Percentiles rank a stretch among this genome's conserved stretches.
Evolutionary conservation across 192 early-diverging fungal genomes (phyloP).

Genomic region (Mortierella claussenii): DNA sequence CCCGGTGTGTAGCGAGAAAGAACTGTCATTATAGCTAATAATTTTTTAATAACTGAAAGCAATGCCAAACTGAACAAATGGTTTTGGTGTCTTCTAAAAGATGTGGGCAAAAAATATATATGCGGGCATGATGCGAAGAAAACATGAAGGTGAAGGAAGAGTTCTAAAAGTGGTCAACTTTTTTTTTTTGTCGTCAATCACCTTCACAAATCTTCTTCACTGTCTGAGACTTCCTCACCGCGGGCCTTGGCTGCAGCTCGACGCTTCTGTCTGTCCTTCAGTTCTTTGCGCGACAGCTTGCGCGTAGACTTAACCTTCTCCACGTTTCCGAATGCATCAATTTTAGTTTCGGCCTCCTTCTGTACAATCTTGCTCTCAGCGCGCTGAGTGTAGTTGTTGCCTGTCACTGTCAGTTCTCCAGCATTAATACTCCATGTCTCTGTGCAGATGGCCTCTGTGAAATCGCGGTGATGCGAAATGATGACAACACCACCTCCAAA

Average conservation of each 20-base stretch:
- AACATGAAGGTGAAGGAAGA: too few relatives aligned
- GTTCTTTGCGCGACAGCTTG: slow-evolving; percentile 61
- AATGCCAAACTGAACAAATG: too few relatives aligned
- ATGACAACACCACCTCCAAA: slow-evolving; percentile 86
- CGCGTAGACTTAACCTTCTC: slow-evolving; percentile 73
- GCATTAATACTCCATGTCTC: slow-evolving; percentile 83
- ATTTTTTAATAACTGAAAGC: too few relatives aligned
- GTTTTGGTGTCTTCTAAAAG: too few relatives aligned
- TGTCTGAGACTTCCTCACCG: slow-evolving; percentile 60
- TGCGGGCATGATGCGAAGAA: too few relatives aligned
- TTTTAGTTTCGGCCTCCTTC: slow-evolving; percentile 58
- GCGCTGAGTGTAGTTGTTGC: slow-evolving; percentile 64
- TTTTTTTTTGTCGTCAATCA: not conserved
- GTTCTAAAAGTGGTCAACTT: too few relatives aligned
- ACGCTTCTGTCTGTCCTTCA: slow-evolving; percentile 66
- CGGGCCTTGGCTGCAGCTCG: slow-evolving; percentile 61
- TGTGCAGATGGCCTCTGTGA: slow-evolving; percentile 77
- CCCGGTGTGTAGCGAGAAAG: too few relatives aligned
- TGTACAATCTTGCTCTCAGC: slow-evolving; percentile 55
- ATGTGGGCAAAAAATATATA: too few relatives aligned
- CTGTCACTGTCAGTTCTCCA: slow-evolving; percentile 63
- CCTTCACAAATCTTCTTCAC: slow-evolving; percentile 55
- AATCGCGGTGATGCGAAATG: slow-evolving; percentile 87
- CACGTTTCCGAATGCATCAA: slow-evolving; percentile 82
- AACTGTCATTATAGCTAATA: too few relatives aligned